phyloP scores from a whole-genome alignment of 306 rosid species.

The Sphenostylis stenocarpa region DNA sequence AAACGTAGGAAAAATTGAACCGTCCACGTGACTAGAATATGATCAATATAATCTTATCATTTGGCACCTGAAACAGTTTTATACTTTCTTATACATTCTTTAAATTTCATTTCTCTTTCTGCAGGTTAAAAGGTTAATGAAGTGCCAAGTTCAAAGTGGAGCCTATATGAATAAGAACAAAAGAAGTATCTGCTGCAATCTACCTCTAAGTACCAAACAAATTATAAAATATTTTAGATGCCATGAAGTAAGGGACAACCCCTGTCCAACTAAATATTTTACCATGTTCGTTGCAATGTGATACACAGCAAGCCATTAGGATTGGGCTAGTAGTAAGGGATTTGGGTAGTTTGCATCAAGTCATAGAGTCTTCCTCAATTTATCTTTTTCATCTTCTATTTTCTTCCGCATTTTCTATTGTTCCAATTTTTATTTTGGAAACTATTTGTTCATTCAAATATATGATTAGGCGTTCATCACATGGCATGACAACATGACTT shows the following conservation, averaged over 20 bases:
- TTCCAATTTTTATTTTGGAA: too few relatives aligned
- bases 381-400: too few relatives aligned
- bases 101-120: not conserved
- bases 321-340: not conserved
- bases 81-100: not conserved
- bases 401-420: too few relatives aligned
- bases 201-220: not conserved
- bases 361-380: too few relatives aligned
- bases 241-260: not conserved
- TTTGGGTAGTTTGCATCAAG: not conserved
- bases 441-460: too few relatives aligned
- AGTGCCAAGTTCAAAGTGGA: not conserved
- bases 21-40: conserved; percentile 13
- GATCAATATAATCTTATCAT: not conserved
- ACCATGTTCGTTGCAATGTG: not conserved
- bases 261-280: not conserved
- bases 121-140: not conserved
- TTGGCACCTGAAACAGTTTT: not conserved
- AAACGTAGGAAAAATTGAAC: not conserved
- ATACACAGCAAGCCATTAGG: not conserved
- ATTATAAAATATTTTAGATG: not conserved
- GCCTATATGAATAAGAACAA: not conserved
- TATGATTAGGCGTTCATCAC: not conserved
- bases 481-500: not conserved
- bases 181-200: not conserved